Evolutionary conservation across 768 basidiomycete species (phyloP).

Genomic region (Kwoniella newhampshirensis): DNA sequence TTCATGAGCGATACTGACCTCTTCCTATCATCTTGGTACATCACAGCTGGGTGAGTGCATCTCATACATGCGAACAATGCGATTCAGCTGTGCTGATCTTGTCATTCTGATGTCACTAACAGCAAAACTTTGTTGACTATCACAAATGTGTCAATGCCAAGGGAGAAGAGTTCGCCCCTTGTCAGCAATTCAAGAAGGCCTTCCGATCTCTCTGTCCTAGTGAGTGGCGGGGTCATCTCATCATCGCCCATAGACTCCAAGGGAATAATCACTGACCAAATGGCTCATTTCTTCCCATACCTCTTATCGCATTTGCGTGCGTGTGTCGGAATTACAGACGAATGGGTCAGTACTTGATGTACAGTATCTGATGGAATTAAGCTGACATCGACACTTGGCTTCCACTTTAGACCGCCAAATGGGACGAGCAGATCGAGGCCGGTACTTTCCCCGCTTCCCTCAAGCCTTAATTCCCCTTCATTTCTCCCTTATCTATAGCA

Average conservation of each 20-base stretch:
- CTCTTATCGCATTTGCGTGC: neutral
- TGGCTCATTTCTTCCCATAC: neutral
- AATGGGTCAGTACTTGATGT: neutral
- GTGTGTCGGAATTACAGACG: neutral
- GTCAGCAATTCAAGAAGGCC: conserved; percentile 96
- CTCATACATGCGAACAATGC: neutral
- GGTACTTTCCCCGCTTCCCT: conserved; percentile 90
- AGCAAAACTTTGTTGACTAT: conserved; percentile 97
- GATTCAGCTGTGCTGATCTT: neutral
- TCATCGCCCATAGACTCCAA: too few relatives aligned
- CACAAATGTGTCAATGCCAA: conserved; percentile 96
- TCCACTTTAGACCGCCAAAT: conserved; percentile 68
- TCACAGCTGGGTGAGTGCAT: conserved; percentile 4
- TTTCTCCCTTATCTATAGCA: neutral
- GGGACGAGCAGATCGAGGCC: conserved; percentile 91
- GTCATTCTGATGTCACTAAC: conserved; percentile 39
- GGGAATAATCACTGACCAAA: neutral
- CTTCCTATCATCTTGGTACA: too few relatives aligned
- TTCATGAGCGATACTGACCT: too few relatives aligned
- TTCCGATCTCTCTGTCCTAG: conserved; percentile 98
- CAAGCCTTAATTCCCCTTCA: conserved; percentile 61
- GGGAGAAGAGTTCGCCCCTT: conserved; percentile 96
- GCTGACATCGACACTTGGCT: neutral
- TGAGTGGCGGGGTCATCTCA: conserved; percentile 62
- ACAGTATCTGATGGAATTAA: too few relatives aligned